These are phyloP conservation scores for Uronychia setigera DNA, from an alignment of 73 alveolate species.

Conservation along the genomic window DNA sequence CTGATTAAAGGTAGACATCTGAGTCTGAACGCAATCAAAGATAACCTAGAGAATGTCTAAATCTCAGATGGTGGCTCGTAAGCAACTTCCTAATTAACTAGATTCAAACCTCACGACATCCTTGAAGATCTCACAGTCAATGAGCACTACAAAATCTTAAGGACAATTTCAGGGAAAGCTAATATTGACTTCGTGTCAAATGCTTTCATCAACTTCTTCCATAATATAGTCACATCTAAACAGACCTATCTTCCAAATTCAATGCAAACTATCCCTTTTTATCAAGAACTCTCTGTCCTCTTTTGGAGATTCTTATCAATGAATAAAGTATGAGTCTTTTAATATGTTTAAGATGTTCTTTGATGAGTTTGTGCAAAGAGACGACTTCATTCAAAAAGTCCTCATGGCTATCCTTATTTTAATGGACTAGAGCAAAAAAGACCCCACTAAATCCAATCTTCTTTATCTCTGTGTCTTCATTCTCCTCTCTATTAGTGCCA, in stretches of 20 bases:
- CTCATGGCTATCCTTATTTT: constrained; percentile 34
- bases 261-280: constrained; percentile 47
- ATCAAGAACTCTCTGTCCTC: constrained; percentile 42
- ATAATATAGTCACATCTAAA: constrained; percentile 34
- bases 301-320: constrained; percentile 61
- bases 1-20: constrained; percentile 55
- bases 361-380: constrained; percentile 49
- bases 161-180: constrained; percentile 65
- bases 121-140: constrained; percentile 61
- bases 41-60: constrained; percentile 15
- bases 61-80: neutral
- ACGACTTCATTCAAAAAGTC: constrained; percentile 35
- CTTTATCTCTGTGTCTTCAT: constrained; percentile 53
- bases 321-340: constrained; percentile 14
- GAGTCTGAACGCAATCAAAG: constrained; percentile 40
- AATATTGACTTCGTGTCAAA: constrained; percentile 55
- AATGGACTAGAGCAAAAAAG: constrained; percentile 48
- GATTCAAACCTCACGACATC: constrained; percentile 6
- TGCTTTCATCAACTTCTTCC: constrained; percentile 33
- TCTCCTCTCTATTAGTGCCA: constrained; percentile 37
- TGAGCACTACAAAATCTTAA: constrained; percentile 61
- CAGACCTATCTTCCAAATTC: constrained; percentile 41
- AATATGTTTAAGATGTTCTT: neutral
- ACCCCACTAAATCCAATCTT: constrained; percentile 55
- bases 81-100: neutral